These are phyloP conservation scores for Tuber umbilicatum DNA, from an alignment of 495 filamentous ascomycete genomes.

Conservation along the genomic window DNA sequence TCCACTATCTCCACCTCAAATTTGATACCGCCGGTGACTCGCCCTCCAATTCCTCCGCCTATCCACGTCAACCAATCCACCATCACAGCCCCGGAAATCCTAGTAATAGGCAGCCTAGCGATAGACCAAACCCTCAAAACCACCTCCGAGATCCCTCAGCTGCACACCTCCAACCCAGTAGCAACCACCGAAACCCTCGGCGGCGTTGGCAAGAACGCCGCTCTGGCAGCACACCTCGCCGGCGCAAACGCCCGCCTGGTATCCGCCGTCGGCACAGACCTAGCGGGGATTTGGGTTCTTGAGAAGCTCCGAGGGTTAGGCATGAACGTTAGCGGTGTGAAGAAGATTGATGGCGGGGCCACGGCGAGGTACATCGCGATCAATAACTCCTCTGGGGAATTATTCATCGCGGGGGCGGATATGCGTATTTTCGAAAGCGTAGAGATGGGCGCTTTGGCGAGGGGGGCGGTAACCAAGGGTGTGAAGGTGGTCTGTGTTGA, in stretches of 20 bases:
- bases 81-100: slow-evolving; percentile 42
- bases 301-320: slow-evolving; percentile 55
- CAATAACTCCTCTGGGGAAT: slow-evolving; percentile 73
- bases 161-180: slow-evolving; percentile 82
- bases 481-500: slow-evolving; percentile 31
- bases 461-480: not conserved
- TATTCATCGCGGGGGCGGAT: slow-evolving; percentile 86
- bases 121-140: slow-evolving; percentile 61
- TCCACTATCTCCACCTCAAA: not conserved
- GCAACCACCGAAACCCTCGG: slow-evolving; percentile 73
- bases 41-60: not conserved
- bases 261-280: slow-evolving; percentile 49
- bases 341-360: slow-evolving; percentile 49
- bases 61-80: not conserved
- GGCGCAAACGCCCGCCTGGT: slow-evolving; percentile 46
- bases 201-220: slow-evolving; percentile 92
- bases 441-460: slow-evolving; percentile 28
- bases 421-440: slow-evolving; percentile 72
- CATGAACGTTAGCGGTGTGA: slow-evolving; percentile 59
- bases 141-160: slow-evolving; percentile 47
- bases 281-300: slow-evolving; percentile 64
- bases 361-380: slow-evolving; percentile 89
- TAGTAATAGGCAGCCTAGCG: slow-evolving; percentile 84
- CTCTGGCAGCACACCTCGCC: slow-evolving; percentile 61
- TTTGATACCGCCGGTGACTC: not conserved